A percentile compares a stretch with the other conserved stretches of the same genome.
These are phyloP conservation scores for Fragilaria crotonensis DNA, from an alignment of 108 stramenopile species.

Conservation along the genomic window DNA sequence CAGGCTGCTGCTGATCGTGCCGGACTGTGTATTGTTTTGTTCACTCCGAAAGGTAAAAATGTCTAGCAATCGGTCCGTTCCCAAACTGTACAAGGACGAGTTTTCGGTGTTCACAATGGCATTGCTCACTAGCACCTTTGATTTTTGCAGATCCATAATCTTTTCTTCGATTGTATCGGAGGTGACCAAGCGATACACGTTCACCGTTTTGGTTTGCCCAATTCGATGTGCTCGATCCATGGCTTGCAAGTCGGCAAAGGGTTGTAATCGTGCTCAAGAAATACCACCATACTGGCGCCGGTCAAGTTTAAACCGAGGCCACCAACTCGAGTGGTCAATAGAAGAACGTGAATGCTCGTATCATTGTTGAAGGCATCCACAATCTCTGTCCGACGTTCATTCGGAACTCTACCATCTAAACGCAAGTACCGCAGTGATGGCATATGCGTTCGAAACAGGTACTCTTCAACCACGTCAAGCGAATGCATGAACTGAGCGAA, in stretches of 20 bases:
- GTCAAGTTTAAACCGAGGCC: conserved; percentile 81
- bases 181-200: conserved; percentile 90
- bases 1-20: too few species aligned
- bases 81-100: conserved; percentile 82
- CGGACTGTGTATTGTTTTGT: background rate
- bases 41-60: conserved; percentile 41
- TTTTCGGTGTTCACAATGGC: conserved; percentile 84
- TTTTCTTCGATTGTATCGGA: conserved; percentile 86
- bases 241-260: conserved; percentile 65
- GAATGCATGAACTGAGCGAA: conserved; percentile 81
- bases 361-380: conserved; percentile 77
- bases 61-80: conserved; percentile 81
- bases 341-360: conserved; percentile 45
- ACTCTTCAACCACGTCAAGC: conserved; percentile 77
- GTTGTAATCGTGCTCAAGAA: conserved; percentile 83
- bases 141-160: conserved; percentile 69
- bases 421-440: conserved; percentile 65
- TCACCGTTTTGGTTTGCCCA: conserved; percentile 74
- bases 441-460: conserved; percentile 61
- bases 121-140: conserved; percentile 67
- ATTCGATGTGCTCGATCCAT: conserved; percentile 78
- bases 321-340: conserved; percentile 81
- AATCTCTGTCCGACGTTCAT: conserved; percentile 37
- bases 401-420: conserved; percentile 71
- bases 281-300: conserved; percentile 77